A percentile compares a stretch with the other conserved stretches of the same genome.
phyloP scores from a whole-genome alignment of 2,329 filamentous ascomycete species.

The Phialocephala subalpina region DNA sequence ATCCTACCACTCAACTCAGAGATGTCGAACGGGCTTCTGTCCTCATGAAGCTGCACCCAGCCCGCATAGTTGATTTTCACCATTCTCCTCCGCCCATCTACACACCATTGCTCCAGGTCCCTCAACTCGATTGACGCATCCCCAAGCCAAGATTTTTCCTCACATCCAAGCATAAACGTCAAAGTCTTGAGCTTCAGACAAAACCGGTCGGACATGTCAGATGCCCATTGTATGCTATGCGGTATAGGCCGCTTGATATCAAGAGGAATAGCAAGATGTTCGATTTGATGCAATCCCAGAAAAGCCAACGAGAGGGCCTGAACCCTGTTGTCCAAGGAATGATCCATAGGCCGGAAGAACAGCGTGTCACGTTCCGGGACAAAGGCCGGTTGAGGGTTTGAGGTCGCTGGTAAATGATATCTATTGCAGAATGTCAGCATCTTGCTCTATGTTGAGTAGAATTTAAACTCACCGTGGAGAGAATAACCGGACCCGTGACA shows the following conservation, averaged over 20 bases:
- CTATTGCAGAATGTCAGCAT: not conserved
- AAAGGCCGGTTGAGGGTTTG: constrained; percentile 4
- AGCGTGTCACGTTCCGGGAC: constrained; percentile 22
- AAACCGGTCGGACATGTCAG: not conserved
- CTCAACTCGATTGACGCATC: constrained; percentile 19
- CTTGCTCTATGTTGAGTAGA: not conserved
- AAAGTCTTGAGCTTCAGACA: constrained; percentile 19
- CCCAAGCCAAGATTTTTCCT: constrained; percentile 19
- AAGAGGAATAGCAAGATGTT: constrained; percentile 2
- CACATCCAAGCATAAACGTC: constrained; percentile 23
- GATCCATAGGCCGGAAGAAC: constrained; percentile 23
- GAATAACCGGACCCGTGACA: not conserved
- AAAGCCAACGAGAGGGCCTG: not conserved
- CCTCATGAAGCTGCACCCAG: not conserved
- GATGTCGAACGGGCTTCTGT: not conserved
- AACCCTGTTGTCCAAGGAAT: not conserved
- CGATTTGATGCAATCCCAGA: not conserved
- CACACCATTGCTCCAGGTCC: constrained; percentile 26
- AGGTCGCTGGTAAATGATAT: not conserved
- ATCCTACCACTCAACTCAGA: not conserved
- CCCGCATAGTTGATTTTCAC: not conserved
- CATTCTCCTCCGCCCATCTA: constrained; percentile 21
- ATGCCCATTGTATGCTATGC: not conserved
- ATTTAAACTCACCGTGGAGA: not conserved
- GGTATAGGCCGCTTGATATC: not conserved